A percentile compares a stretch with the other conserved stretches of the same genome.
phyloP scores from a whole-genome alignment of 2,329 filamentous ascomycete species.

The Colletotrichum nymphaeae region DNA sequence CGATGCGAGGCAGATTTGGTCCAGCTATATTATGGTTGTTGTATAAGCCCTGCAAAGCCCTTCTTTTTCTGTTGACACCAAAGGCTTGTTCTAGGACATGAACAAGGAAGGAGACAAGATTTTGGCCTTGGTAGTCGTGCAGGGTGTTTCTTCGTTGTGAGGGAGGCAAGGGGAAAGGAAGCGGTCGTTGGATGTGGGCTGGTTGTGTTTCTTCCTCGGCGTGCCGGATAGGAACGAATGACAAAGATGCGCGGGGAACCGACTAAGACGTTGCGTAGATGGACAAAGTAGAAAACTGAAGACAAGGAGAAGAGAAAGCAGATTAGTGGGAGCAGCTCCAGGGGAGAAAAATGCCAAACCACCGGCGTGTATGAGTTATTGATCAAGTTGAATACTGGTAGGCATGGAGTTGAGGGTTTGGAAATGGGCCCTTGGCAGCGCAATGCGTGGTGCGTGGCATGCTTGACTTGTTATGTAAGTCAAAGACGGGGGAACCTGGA shows the following conservation, averaged over 20 bases:
- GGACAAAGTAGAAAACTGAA: constrained; percentile 15
- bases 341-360: constrained; percentile 1
- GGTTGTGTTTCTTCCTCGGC: background rate
- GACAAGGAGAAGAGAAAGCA: constrained; percentile 8
- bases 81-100: constrained; percentile 1
- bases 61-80: background rate
- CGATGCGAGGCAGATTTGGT: background rate
- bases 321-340: constrained; percentile 6
- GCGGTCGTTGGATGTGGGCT: background rate
- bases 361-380: constrained; percentile 27
- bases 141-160: background rate
- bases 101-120: background rate
- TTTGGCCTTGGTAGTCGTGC: background rate
- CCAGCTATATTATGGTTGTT: background rate
- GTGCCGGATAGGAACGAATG: constrained; percentile 9
- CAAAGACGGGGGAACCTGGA: constrained; percentile 31
- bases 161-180: background rate
- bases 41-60: background rate
- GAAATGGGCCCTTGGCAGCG: constrained; percentile 26
- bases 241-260: background rate
- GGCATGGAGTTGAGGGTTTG: constrained; percentile 34
- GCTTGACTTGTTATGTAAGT: constrained; percentile 37
- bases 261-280: background rate
- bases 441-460: constrained; percentile 36
- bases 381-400: constrained; percentile 30